Conservation (phyloP, 208 protist species). For the Trypanosoma brucei region DNA sequence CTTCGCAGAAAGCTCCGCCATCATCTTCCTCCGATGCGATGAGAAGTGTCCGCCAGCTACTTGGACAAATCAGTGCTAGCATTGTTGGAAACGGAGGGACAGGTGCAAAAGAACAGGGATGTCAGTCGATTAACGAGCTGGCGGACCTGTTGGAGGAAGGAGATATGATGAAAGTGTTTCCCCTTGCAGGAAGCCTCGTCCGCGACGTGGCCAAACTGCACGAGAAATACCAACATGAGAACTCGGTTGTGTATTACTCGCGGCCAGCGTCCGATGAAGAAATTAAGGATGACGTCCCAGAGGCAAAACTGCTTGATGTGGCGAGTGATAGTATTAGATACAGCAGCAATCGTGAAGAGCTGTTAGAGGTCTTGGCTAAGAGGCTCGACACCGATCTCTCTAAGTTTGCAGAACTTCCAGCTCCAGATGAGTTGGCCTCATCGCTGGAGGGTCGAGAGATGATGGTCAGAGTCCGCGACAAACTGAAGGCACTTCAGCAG, state of each 20-base stretch:
- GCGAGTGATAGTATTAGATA: not conserved
- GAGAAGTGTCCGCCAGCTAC: conserved; percentile 8
- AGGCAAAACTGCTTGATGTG: not conserved
- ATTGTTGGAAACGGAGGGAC: conserved; percentile 2
- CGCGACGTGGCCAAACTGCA: conserved; percentile 26
- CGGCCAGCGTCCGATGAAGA: conserved; percentile 25
- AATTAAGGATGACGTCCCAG: conserved; percentile 49
- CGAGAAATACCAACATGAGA: conserved; percentile 54
- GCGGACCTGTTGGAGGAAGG: conserved; percentile 17
- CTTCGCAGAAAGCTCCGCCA: not conserved
- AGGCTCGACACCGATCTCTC: conserved; percentile 11
- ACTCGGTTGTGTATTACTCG: conserved; percentile 51
- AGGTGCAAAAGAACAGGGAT: not conserved
- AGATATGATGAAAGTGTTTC: conserved; percentile 46
- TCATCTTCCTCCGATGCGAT: not conserved
- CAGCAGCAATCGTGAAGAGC: not conserved
- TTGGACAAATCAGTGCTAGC: conserved; percentile 21
- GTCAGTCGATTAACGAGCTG: conserved; percentile 17
- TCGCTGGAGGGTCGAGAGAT: conserved; percentile 2
- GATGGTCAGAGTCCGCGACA: not conserved
- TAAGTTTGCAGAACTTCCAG: conserved; percentile 3
- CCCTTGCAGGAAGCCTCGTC: conserved; percentile 32
- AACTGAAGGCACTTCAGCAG: conserved; percentile 2
- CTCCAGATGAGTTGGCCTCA: conserved; percentile 14
- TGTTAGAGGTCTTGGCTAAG: conserved; percentile 9